Percentiles rank a stretch among this genome's conserved stretches.
phyloP scores from a whole-genome alignment of 345 rosid species.

The Turnera subulata region DNA sequence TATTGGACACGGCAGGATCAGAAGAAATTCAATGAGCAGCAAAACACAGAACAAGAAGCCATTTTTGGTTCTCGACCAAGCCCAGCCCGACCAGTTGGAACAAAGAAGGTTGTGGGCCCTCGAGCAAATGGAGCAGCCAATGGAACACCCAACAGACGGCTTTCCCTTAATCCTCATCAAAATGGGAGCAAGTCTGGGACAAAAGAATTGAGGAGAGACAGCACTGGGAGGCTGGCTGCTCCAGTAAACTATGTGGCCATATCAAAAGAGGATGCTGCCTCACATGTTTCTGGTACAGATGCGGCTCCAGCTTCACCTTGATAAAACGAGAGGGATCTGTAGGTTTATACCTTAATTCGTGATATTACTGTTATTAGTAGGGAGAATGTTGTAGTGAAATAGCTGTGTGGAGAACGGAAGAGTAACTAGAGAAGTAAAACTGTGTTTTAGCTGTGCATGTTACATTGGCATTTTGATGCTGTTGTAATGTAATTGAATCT shows the following conservation, averaged over 20 bases:
- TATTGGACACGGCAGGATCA: slow-evolving; percentile 61
- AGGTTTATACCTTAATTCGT: slow-evolving; percentile 20
- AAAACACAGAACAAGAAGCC: slow-evolving; percentile 69
- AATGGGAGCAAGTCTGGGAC: slow-evolving; percentile 58
- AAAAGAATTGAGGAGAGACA: slow-evolving; percentile 77
- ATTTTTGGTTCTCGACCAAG: slow-evolving; percentile 66
- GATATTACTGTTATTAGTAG: slow-evolving; percentile 20
- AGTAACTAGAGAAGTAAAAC: slow-evolving; percentile 18
- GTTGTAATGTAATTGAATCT: slow-evolving; percentile 1
- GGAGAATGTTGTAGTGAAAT: slow-evolving; percentile 26
- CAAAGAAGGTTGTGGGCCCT: slow-evolving; percentile 75
- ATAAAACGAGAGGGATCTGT: slow-evolving; percentile 21
- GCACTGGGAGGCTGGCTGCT: slow-evolving; percentile 34
- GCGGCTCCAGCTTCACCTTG: slow-evolving; percentile 67
- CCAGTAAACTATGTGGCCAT: slow-evolving; percentile 62
- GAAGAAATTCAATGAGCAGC: slow-evolving; percentile 84
- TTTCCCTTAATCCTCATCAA: slow-evolving; percentile 76
- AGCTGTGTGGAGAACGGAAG: slow-evolving; percentile 8
- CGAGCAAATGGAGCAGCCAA: slow-evolving; percentile 67
- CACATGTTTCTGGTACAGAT: slow-evolving; percentile 66
- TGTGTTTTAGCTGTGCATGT: slow-evolving; percentile 24
- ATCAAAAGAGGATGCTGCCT: slow-evolving; percentile 66
- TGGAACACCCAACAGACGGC: slow-evolving; percentile 73
- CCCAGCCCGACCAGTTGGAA: slow-evolving; percentile 63
- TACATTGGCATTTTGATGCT: slow-evolving; percentile 13